Evolutionary conservation across 176 grass and related monocot species (phyloP).

Genomic region (Canna indica): DNA sequence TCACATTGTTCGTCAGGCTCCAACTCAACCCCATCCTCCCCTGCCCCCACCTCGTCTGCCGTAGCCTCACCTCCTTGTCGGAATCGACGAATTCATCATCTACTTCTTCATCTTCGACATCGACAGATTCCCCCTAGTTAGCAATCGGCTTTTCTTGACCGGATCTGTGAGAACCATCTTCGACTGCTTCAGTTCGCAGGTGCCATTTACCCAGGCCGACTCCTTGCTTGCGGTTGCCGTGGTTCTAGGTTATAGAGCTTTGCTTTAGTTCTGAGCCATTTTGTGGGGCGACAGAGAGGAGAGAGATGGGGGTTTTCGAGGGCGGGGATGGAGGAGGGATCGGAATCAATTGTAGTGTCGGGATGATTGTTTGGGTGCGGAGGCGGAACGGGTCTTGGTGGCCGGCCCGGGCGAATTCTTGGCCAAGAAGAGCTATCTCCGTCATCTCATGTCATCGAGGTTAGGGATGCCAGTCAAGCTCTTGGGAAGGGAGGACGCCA

Average conservation of each 20-base stretch:
- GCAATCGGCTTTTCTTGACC: not conserved
- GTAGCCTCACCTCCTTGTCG: not conserved
- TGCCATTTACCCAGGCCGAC: not conserved
- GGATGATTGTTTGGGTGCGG: conserved; percentile 57
- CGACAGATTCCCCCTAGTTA: not conserved
- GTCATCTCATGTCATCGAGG: conserved; percentile 20
- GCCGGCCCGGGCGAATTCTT: conserved; percentile 58
- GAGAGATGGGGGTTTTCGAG: not conserved
- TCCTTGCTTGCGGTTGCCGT: not conserved
- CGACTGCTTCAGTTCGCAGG: not conserved
- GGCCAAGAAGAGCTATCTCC: conserved; percentile 34
- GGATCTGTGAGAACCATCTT: conserved; percentile 2
- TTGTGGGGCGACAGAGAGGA: not conserved
- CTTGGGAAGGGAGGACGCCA: conserved; percentile 41
- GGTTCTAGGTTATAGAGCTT: not conserved
- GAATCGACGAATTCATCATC: not conserved
- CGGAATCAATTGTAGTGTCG: conserved; percentile 28
- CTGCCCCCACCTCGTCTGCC: no score
- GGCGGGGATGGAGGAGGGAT: not conserved
- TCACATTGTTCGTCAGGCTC: no score
- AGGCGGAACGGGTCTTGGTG: conserved; percentile 61
- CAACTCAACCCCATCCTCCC: no score
- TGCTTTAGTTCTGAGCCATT: not conserved
- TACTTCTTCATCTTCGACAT: not conserved
- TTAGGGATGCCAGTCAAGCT: conserved; percentile 45